phyloP scores from a whole-genome alignment of 2,329 filamentous ascomycete genomes.

The Diaporthe citrichinensis region DNA sequence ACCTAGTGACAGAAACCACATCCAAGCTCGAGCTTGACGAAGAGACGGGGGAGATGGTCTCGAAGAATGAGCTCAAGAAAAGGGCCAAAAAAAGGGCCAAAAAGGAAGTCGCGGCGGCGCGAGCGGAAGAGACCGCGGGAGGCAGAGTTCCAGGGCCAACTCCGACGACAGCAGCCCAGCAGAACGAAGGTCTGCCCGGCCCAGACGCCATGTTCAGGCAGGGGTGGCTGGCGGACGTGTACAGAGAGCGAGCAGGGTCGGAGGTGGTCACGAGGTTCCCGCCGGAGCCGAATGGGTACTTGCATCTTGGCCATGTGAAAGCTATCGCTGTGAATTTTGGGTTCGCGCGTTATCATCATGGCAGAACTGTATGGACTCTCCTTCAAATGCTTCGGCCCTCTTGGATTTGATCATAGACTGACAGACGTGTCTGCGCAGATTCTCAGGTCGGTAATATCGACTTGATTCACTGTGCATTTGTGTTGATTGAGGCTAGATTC shows the following conservation, averaged over 20 bases:
- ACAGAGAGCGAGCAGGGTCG: constrained; percentile 74
- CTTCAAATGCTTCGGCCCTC: constrained; percentile 1
- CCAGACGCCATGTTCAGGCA: constrained; percentile 82
- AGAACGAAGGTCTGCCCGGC: constrained; percentile 61
- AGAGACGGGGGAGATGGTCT: constrained; percentile 76
- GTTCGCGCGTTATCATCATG: constrained; percentile 87
- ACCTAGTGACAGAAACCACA: too few relatives aligned
- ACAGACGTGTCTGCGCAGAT: constrained; percentile 44
- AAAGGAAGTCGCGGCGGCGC: constrained; percentile 59
- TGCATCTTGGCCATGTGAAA: constrained; percentile 94
- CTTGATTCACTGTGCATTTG: background rate
- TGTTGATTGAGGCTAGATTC: constrained; percentile 76
- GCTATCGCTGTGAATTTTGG: constrained; percentile 97
- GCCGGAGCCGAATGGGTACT: constrained; percentile 90
- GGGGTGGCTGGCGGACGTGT: constrained; percentile 81
- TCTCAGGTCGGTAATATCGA: constrained; percentile 45
- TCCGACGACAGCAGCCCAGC: constrained; percentile 55
- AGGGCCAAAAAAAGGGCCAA: constrained; percentile 70
- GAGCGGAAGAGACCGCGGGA: constrained; percentile 48
- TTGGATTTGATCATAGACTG: background rate
- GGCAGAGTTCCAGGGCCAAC: constrained; percentile 45
- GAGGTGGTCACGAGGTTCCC: constrained; percentile 80
- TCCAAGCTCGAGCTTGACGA: constrained; percentile 72
- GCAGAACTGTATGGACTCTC: constrained; percentile 65
- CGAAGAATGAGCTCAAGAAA: constrained; percentile 75